Evolutionary conservation across 2,329 filamentous ascomycete species (phyloP).

Genomic region (Hypoxylon sp.): DNA sequence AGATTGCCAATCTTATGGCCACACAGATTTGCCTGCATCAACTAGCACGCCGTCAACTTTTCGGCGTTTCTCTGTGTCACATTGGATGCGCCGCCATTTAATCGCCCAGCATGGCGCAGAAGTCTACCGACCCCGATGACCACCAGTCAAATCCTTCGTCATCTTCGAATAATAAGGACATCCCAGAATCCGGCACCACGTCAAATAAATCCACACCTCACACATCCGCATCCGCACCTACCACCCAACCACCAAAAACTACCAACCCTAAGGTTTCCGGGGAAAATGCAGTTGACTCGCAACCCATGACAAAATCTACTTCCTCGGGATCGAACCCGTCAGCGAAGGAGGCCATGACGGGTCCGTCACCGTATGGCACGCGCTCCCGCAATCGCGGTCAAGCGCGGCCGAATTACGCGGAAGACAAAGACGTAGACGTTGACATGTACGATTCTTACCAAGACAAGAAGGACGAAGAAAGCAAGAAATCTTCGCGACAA

Average conservation of each 20-base stretch:
- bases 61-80: slow-evolving; percentile 53
- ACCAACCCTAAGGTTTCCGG: slow-evolving; percentile 48
- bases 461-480: slow-evolving; percentile 69
- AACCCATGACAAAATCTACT: slow-evolving; percentile 65
- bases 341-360: slow-evolving; percentile 65
- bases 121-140: slow-evolving; percentile 55
- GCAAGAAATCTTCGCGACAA: slow-evolving; percentile 70
- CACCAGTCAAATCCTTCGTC: slow-evolving; percentile 56
- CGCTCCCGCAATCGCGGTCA: slow-evolving; percentile 90
- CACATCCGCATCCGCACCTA: slow-evolving; percentile 50
- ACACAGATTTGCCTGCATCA: slow-evolving; percentile 45
- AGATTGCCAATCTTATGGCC: slow-evolving; percentile 51
- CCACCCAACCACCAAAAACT: slow-evolving; percentile 46
- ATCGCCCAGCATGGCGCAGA: slow-evolving; percentile 56
- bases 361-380: slow-evolving; percentile 86
- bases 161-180: slow-evolving; percentile 54
- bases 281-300: slow-evolving; percentile 57
- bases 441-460: slow-evolving; percentile 81
- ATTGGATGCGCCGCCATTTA: slow-evolving; percentile 55
- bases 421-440: slow-evolving; percentile 90
- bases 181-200: slow-evolving; percentile 50
- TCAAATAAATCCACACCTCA: slow-evolving; percentile 53
- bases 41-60: slow-evolving; percentile 50
- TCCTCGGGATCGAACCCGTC: slow-evolving; percentile 62
- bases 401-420: slow-evolving; percentile 92